These are phyloP conservation scores for Botrytis paeoniae DNA, from an alignment of 2,329 filamentous ascomycete genomes.

Conservation along the genomic window DNA sequence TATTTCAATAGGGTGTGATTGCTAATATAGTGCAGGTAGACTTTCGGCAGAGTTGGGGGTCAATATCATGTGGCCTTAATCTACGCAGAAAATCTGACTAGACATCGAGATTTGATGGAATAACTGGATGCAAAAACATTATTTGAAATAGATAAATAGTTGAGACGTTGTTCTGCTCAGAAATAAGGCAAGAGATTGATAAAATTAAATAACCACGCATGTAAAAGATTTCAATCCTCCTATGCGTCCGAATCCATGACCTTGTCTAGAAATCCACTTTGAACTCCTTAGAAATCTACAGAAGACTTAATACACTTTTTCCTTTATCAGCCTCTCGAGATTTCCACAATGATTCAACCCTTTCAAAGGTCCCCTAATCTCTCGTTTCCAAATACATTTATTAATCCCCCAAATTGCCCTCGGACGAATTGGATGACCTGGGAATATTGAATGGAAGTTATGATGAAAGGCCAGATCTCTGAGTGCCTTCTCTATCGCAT, in stretches of 20 bases:
- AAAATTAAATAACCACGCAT: not conserved
- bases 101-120: not conserved
- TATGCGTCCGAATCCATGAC: not conserved
- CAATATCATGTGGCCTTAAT: not conserved
- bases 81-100: not conserved
- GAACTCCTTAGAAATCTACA: not conserved
- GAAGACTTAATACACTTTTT: not conserved
- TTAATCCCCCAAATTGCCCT: not conserved
- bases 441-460: not conserved
- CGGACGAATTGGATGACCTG: not conserved
- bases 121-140: not conserved
- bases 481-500: not conserved
- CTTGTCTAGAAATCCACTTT: not conserved
- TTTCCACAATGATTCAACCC: not conserved
- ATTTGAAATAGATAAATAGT: accelerated
- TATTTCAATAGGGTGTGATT: not conserved
- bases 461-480: not conserved
- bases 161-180: not conserved
- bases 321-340: not conserved
- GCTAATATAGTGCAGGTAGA: not conserved
- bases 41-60: not conserved
- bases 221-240: not conserved
- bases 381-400: not conserved
- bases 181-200: not conserved
- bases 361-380: not conserved